These are phyloP conservation scores for Moelleriella libera DNA, from an alignment of 2,329 filamentous ascomycete genomes.

Conservation along the genomic window DNA sequence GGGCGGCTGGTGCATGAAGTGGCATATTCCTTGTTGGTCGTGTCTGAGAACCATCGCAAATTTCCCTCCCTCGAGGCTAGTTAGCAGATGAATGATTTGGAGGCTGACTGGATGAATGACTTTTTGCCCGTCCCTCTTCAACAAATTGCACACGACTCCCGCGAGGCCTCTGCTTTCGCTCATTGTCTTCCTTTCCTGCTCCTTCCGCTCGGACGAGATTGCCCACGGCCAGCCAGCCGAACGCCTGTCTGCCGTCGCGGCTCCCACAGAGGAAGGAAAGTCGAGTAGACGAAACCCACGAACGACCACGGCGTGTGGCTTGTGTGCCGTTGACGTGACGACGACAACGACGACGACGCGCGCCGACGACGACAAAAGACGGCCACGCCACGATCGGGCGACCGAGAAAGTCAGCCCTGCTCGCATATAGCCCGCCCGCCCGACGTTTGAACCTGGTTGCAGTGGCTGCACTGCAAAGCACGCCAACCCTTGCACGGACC, in stretches of 20 bases:
- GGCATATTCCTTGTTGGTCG: background rate
- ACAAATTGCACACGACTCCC: background rate
- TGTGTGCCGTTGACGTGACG: background rate
- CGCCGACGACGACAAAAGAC: too few relatives aligned
- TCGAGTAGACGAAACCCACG: background rate
- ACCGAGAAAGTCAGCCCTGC: too few relatives aligned
- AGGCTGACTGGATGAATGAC: background rate
- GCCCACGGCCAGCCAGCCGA: background rate
- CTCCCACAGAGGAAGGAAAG: too few relatives aligned
- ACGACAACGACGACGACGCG: background rate
- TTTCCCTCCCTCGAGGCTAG: conserved; percentile 3
- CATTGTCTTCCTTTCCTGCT: background rate
- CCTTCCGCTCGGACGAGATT: background rate
- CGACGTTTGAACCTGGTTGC: background rate
- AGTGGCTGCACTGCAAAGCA: conserved; percentile 1
- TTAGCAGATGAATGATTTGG: background rate
- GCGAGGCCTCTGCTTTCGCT: background rate
- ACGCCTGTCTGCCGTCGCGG: too few relatives aligned
- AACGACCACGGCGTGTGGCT: background rate
- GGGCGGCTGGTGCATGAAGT: background rate
- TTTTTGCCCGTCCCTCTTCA: background rate
- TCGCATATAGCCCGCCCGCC: too few relatives aligned
- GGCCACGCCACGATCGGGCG: too few relatives aligned
- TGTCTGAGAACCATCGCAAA: background rate
- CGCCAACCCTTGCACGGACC: conserved; percentile 1